phyloP scores from a whole-genome alignment of 2,329 filamentous ascomycete species.

The Colletotrichum sublineola region DNA sequence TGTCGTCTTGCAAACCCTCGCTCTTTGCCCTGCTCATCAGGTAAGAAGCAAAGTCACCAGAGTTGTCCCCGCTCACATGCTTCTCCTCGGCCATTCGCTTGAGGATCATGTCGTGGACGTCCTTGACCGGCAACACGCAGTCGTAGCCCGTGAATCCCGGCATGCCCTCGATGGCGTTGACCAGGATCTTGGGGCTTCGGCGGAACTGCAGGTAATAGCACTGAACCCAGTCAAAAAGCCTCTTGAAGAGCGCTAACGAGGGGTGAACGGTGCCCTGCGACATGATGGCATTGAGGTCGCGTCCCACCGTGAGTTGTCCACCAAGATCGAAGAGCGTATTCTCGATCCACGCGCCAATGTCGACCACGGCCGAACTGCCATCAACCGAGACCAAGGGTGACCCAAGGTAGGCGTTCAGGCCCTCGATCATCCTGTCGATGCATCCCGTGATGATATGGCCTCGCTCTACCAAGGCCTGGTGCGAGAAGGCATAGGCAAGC shows the following conservation, averaged over 20 bases:
- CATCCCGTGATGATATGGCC: neutral
- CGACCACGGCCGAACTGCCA: neutral
- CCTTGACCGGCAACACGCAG: neutral
- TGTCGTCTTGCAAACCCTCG: neutral
- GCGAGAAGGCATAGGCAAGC: neutral
- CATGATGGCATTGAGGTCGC: neutral
- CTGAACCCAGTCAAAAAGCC: neutral
- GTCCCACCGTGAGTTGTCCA: neutral
- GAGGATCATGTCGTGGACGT: neutral
- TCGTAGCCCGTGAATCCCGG: neutral
- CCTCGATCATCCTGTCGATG: neutral
- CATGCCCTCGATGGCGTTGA: neutral
- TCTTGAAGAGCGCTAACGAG: neutral
- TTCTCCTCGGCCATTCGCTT: neutral
- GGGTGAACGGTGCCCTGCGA: neutral
- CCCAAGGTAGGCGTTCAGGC: neutral
- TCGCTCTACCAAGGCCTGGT: neutral
- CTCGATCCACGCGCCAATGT: neutral
- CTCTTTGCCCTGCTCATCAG: neutral
- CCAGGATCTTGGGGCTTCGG: neutral
- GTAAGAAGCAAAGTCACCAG: neutral
- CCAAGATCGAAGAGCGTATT: neutral
- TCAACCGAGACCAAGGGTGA: neutral
- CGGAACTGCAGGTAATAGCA: conserved; percentile 1
- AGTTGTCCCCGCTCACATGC: neutral